These are phyloP conservation scores for Colletotrichum sp. DNA, from an alignment of 2,329 filamentous ascomycete species.

Conservation along the genomic window DNA sequence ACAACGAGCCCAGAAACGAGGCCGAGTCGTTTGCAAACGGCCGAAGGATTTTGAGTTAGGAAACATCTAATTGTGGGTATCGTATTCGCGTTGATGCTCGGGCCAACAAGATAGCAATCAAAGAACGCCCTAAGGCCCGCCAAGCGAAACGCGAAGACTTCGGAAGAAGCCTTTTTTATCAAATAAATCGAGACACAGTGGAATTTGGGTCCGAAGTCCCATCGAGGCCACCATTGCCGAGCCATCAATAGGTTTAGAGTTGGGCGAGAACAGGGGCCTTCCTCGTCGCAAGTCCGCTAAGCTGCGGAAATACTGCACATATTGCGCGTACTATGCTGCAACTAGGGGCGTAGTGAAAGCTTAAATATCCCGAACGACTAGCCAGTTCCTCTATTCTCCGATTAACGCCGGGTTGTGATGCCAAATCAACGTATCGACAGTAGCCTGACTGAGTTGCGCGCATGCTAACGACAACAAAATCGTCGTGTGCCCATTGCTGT, in stretches of 20 bases:
- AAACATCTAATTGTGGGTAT: not conserved
- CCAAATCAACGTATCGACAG: not conserved
- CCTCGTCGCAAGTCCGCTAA: not conserved
- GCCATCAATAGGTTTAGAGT: not conserved
- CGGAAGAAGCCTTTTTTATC: not conserved
- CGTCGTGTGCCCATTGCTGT: not conserved
- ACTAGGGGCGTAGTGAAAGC: not conserved
- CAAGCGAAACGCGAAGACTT: not conserved
- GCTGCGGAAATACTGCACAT: not conserved
- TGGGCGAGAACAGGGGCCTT: not conserved
- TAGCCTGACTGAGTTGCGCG: not conserved
- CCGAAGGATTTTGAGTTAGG: not conserved
- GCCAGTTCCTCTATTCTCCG: not conserved
- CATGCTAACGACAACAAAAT: rapidly evolving
- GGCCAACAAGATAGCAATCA: not conserved
- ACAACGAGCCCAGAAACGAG: not conserved
- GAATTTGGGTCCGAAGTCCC: not conserved
- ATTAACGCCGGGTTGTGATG: not conserved
- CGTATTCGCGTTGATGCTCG: not conserved
- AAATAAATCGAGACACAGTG: not conserved
- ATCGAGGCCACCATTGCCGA: not conserved
- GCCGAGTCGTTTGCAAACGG: not conserved
- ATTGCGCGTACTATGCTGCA: not conserved
- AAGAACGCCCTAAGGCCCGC: not conserved
- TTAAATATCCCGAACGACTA: not conserved